phyloP scores from a whole-genome alignment of 2,329 filamentous ascomycete species.

The Stemphylium vesicarium region DNA sequence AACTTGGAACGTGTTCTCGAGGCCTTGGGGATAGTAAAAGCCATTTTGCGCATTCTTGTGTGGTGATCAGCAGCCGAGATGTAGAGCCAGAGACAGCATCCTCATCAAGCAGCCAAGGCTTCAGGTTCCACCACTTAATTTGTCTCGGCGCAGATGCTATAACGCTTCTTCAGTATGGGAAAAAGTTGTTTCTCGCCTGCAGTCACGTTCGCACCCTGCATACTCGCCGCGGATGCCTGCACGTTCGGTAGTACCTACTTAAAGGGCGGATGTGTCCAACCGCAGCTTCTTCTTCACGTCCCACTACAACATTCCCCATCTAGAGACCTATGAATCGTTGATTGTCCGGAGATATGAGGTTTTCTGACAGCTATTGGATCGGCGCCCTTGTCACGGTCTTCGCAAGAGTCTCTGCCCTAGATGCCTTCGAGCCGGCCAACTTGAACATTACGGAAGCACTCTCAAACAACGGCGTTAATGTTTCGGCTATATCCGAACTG shows the following conservation, averaged over 20 bases:
- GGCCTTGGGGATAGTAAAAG: too few species aligned
- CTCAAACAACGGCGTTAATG: conserved; percentile 23
- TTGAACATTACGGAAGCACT: conserved; percentile 31
- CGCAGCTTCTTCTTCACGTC: not conserved
- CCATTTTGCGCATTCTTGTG: too few species aligned
- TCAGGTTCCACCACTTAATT: too few species aligned
- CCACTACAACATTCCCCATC: not conserved
- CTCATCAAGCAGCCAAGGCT: too few species aligned
- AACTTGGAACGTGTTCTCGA: too few species aligned
- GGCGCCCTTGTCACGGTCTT: not conserved
- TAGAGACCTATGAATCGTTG: not conserved
- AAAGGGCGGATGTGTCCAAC: not conserved
- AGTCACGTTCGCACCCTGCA: too few species aligned
- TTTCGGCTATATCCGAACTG: conserved; percentile 22
- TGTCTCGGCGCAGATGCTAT: too few species aligned
- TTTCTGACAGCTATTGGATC: not conserved
- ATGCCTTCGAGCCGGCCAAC: conserved; percentile 21
- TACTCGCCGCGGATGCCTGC: not conserved
- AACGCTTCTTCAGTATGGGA: too few species aligned
- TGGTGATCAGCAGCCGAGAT: too few species aligned
- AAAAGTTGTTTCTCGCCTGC: too few species aligned
- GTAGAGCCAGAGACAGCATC: too few species aligned
- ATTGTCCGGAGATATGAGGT: not conserved
- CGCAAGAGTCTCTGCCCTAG: not conserved
- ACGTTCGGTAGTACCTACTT: too few species aligned